Evolutionary conservation across 495 filamentous ascomycete genomes (phyloP).

Genomic region (Neurospora sp.): DNA sequence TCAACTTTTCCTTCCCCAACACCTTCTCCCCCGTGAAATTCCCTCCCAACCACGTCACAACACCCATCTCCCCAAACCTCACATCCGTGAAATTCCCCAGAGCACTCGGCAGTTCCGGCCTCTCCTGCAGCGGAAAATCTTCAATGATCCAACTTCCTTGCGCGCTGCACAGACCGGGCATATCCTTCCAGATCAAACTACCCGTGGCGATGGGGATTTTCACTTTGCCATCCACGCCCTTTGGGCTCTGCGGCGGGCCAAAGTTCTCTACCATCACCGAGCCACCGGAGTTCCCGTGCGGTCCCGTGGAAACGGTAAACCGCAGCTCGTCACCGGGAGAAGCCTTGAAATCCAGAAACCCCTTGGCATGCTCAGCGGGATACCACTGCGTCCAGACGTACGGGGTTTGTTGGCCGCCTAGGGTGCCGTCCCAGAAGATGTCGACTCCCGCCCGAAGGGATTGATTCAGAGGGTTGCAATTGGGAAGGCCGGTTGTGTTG

Average conservation of each 20-base stretch:
- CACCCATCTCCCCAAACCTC: constrained; percentile 5
- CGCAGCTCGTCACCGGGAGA: constrained; percentile 10
- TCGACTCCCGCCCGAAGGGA: constrained; percentile 20
- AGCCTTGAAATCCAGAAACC: constrained; percentile 9
- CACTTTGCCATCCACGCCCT: background rate
- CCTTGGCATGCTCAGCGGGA: background rate
- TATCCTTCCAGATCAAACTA: background rate
- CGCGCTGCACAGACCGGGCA: constrained; percentile 5
- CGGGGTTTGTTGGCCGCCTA: constrained; percentile 6
- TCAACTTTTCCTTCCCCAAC: background rate
- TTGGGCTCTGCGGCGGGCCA: constrained; percentile 2
- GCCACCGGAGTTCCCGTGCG: background rate
- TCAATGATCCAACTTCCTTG: constrained; percentile 19
- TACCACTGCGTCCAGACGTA: constrained; percentile 16
- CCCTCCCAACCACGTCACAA: background rate
- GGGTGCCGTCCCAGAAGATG: constrained; percentile 15
- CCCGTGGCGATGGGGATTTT: background rate
- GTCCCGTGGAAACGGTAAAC: background rate
- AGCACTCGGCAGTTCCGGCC: constrained; percentile 12
- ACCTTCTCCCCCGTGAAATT: background rate
- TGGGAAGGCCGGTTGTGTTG: background rate
- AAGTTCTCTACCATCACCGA: constrained; percentile 14
- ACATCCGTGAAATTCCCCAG: constrained; percentile 17
- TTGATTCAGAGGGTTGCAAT: background rate
- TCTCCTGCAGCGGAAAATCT: constrained; percentile 15